Evolutionary conservation across 2,329 filamentous ascomycete genomes (phyloP).

Genomic region (Cytospora schulzeri): DNA sequence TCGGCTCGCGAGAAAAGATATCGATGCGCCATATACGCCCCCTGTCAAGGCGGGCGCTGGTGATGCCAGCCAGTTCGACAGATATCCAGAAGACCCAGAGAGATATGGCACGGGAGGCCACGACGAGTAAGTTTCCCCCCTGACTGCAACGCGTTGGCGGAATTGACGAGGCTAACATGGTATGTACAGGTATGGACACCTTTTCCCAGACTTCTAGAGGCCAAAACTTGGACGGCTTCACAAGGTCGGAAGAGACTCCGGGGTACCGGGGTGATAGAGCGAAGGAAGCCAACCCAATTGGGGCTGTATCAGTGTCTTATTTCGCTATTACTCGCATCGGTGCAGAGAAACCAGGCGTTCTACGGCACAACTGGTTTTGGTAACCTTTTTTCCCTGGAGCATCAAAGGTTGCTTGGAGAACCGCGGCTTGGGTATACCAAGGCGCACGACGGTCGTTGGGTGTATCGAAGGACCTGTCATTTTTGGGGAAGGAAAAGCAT

Average conservation of each 20-base stretch:
- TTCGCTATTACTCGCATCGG: slow-evolving; percentile 11
- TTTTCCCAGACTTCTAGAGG: slow-evolving; percentile 72
- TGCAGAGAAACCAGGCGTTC: slow-evolving; percentile 19
- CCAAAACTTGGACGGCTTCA: background rate
- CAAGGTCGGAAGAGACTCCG: background rate
- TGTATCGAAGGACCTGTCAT: slow-evolving; percentile 9
- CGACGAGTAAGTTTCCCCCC: slow-evolving; percentile 73
- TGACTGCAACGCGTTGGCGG: background rate
- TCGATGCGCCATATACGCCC: slow-evolving; percentile 96
- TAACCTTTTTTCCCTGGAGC: slow-evolving; percentile 2
- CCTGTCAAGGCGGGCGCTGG: slow-evolving; percentile 92
- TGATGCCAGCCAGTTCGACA: slow-evolving; percentile 96
- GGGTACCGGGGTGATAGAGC: background rate
- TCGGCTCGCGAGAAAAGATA: slow-evolving; percentile 88
- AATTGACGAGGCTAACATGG: background rate
- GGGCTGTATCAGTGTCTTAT: slow-evolving; percentile 2
- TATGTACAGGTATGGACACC: slow-evolving; percentile 64
- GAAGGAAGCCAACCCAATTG: background rate
- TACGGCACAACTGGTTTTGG: slow-evolving; percentile 13
- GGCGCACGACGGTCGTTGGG: slow-evolving; percentile 5
- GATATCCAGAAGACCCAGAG: slow-evolving; percentile 96
- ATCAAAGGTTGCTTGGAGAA: slow-evolving; percentile 3
- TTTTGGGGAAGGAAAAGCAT: slow-evolving; percentile 18
- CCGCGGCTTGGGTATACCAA: slow-evolving; percentile 4
- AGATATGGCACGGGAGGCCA: slow-evolving; percentile 78